Conservation (phyloP, 805 yeast genomes). For the Peterozyma toletana region DNA sequence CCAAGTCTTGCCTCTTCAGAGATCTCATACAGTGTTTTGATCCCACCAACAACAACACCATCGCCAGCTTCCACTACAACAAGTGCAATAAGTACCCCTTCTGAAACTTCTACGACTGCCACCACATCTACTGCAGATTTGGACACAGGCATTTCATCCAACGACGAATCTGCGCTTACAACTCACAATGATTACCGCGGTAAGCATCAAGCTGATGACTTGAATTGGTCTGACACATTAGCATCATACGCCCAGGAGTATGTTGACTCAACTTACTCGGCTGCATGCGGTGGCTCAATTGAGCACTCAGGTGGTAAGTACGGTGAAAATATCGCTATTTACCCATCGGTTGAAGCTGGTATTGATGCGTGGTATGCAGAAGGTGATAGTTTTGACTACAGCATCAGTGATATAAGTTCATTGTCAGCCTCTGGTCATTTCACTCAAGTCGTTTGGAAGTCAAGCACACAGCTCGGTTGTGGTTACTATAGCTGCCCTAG, state of each 20-base stretch:
- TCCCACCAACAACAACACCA: no score
- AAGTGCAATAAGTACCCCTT: no score
- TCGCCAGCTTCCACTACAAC: no score
- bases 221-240: constrained; percentile 42
- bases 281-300: constrained; percentile 47
- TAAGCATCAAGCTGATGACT: constrained; percentile 32
- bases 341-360: constrained; percentile 44
- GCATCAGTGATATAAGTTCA: constrained; percentile 40
- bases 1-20: no score
- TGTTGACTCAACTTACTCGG: constrained; percentile 29
- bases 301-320: constrained; percentile 51
- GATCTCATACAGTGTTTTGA: no score
- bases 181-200: constrained; percentile 44
- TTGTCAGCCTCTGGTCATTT: constrained; percentile 57
- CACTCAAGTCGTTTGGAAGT: constrained; percentile 70
- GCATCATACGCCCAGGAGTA: constrained; percentile 43
- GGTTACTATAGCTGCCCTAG: constrained; percentile 46
- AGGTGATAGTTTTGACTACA: constrained; percentile 45
- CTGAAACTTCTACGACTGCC: no score
- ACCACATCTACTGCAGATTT: no score
- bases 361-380: constrained; percentile 74
- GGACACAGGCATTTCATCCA: no score
- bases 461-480: constrained; percentile 58
- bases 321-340: constrained; percentile 76
- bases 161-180: no score